Base-by-base conservation (phyloP, 2,329 filamentous ascomycete species). In the Aspergillus cejpii region DNA sequence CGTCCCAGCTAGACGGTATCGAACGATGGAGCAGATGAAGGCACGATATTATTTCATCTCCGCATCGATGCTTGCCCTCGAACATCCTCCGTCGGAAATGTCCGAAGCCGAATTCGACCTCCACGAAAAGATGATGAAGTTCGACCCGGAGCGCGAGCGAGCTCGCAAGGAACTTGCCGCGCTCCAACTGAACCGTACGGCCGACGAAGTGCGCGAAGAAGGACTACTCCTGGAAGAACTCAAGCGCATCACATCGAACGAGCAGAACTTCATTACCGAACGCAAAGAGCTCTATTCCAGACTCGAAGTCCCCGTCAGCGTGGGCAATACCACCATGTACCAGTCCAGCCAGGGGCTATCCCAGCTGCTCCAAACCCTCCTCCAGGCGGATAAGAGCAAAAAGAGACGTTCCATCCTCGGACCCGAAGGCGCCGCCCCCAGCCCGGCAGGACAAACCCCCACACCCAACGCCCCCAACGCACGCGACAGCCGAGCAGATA, bases 191-290 rank as follows among this genome's bases (percentile, higher is more conserved):
- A 80, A 83, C 38, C 80, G 92, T 31, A 85, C 84, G 6, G 83
- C 83, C 51, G 88, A 95, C 51, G 91, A 98, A 67, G 86, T 91
- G 20, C 83, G 87, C 50, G 92, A 98, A 65, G 92, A 98, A 68
- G 86, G 94, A 57, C 84, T 87, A 26, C 72, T 98, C 2, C 77
- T 98, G 14, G 78, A 91, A 47, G 92, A 98, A 63, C 80, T 98
- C 44, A 89, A 94, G 60, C 84, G 92, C 47, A 97, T 98, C 54
- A 80, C 94, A 59, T 83, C 86, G 51, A 83, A 89, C 48, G 87
- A 90, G 52, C 86, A 92, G 55, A 83, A 81, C 45, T 84, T 97
- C 61, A 87, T 94, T 62, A 83, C 87, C 54, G 89, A 96, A 62
- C 84, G 92, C 43, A 81, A 84, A 55, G 90, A 95, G 63, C 79